Percentiles rank a stretch among this genome's conserved stretches.
Evolutionary conservation across 352 stramenopile species (phyloP).

Genomic region (Blastocystis sp.): DNA sequence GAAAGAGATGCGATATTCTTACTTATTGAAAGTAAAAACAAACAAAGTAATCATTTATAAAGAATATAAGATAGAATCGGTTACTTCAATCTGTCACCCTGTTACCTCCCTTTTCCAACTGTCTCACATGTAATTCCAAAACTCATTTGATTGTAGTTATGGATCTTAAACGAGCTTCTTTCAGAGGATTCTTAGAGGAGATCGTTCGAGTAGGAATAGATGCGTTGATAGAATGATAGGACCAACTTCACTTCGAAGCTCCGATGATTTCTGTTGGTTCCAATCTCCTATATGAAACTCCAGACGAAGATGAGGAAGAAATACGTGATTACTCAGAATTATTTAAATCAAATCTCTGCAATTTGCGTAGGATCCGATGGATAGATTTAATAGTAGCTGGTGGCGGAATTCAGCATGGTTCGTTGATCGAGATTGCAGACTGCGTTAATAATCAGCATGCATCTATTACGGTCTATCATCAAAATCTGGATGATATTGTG

Average conservation of each 20-base stretch:
- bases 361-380: conserved; percentile 11
- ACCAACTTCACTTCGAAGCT: conserved; percentile 3
- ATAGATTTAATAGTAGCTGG: conserved; percentile 7
- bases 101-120: conserved; percentile 5
- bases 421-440: neutral
- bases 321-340: neutral
- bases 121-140: conserved; percentile 44
- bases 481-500: neutral
- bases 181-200: conserved; percentile 54
- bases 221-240: neutral
- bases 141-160: conserved; percentile 30
- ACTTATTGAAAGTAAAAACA: conserved; percentile 64
- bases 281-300: conserved; percentile 46
- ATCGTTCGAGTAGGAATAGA: neutral
- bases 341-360: neutral
- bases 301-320: neutral
- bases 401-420: conserved; percentile 31
- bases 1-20: conserved; percentile 40
- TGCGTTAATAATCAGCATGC: conserved; percentile 38
- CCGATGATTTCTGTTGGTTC: conserved; percentile 48
- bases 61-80: conserved; percentile 31
- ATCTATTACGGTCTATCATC: conserved; percentile 54
- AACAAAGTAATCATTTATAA: conserved; percentile 7
- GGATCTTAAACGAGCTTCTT: conserved; percentile 7
- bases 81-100: conserved; percentile 59